These are phyloP conservation scores for Candida sojae DNA, from an alignment of 1,139 yeast species.

Conservation along the genomic window DNA sequence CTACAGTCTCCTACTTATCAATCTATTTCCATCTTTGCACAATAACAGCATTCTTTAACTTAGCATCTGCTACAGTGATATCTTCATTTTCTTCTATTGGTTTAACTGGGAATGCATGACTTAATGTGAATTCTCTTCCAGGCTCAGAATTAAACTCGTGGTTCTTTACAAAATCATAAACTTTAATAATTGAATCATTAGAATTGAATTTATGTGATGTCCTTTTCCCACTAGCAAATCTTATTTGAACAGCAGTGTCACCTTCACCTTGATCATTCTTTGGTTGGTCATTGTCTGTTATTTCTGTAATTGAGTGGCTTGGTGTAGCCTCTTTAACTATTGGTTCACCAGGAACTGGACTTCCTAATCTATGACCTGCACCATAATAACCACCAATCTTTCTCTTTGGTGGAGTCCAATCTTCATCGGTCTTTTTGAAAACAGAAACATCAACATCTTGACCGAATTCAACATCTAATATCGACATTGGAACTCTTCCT, in stretches of 20 bases:
- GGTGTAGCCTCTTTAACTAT: constrained; percentile 10
- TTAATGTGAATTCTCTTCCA: constrained; percentile 61
- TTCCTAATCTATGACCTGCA: constrained; percentile 85
- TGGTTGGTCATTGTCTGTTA: constrained; percentile 21
- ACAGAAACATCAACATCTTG: constrained; percentile 96
- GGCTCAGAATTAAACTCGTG: constrained; percentile 47
- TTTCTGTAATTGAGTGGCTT: constrained; percentile 2
- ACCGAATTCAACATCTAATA: constrained; percentile 81
- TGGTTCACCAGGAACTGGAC: constrained; percentile 80
- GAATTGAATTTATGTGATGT: constrained; percentile 66
- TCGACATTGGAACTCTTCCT: constrained; percentile 90
- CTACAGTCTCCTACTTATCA: background rate
- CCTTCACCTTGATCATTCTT: constrained; percentile 47
- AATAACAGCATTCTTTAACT: constrained; percentile 80
- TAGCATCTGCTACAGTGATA: constrained; percentile 69
- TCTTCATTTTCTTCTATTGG: constrained; percentile 58
- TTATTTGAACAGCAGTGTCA: constrained; percentile 76
- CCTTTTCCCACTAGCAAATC: constrained; percentile 82
- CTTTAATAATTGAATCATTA: constrained; percentile 61
- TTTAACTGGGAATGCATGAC: constrained; percentile 83
- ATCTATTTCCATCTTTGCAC: constrained; percentile 72
- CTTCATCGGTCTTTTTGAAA: constrained; percentile 78
- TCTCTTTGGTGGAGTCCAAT: constrained; percentile 72
- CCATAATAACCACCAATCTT: constrained; percentile 76
- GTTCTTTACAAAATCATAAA: constrained; percentile 67